A percentile compares a stretch with the other conserved stretches of the same genome.
Evolutionary conservation across 768 basidiomycete species (phyloP).

Genomic region (Amanita exitialis): DNA sequence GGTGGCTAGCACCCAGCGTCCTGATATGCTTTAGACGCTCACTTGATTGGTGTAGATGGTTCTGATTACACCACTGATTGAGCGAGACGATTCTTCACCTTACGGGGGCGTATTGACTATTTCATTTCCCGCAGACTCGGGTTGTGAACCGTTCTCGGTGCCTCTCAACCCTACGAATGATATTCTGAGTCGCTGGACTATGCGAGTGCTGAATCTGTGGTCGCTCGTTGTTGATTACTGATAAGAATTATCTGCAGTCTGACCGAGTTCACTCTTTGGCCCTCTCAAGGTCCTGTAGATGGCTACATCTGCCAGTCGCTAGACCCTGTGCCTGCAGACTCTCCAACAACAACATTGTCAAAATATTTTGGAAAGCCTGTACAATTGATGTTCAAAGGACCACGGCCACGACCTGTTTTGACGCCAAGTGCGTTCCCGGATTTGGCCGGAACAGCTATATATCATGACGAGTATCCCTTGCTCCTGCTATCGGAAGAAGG

Average conservation of each 20-base stretch:
- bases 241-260: slow-evolving; percentile 26
- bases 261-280: slow-evolving; percentile 42
- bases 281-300: slow-evolving; percentile 34
- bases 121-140: slow-evolving; percentile 49
- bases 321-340: slow-evolving; percentile 9
- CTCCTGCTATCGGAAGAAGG: slow-evolving; percentile 62
- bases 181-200: slow-evolving; percentile 39
- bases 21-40: not conserved
- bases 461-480: slow-evolving; percentile 67
- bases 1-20: slow-evolving; percentile 23
- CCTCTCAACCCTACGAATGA: slow-evolving; percentile 47
- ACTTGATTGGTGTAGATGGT: slow-evolving; percentile 39
- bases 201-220: slow-evolving; percentile 27
- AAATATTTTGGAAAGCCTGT: slow-evolving; percentile 52
- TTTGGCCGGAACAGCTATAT: slow-evolving; percentile 44
- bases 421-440: slow-evolving; percentile 47
- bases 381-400: slow-evolving; percentile 60
- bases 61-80: slow-evolving; percentile 48
- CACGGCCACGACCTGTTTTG: slow-evolving; percentile 35
- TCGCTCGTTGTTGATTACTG: not conserved
- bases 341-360: slow-evolving; percentile 48
- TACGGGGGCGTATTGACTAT: slow-evolving; percentile 42
- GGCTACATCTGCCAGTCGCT: slow-evolving; percentile 54
- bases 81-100: slow-evolving; percentile 31
- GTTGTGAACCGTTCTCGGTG: slow-evolving; percentile 45